Conservation (phyloP, 2,329 filamentous ascomycete genomes). For the Laburnicola sp. region DNA sequence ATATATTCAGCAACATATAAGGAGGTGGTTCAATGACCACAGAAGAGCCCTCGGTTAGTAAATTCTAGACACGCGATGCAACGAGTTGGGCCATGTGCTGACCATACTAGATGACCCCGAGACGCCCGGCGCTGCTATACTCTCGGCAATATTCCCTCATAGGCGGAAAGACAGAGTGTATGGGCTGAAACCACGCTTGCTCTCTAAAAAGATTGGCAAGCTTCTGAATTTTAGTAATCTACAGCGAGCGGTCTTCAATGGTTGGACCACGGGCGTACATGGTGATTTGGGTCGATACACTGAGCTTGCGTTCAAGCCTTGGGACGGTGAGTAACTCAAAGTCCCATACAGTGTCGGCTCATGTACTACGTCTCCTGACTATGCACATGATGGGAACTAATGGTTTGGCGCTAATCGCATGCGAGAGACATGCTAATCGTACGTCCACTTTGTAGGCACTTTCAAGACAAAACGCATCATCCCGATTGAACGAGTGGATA, state of each 20-base stretch:
- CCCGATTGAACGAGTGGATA: conserved; percentile 74
- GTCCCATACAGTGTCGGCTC: too few relatives aligned
- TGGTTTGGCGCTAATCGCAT: too few relatives aligned
- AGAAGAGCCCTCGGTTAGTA: conserved; percentile 53
- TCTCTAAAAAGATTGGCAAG: conserved; percentile 70
- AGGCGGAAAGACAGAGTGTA: conserved; percentile 78
- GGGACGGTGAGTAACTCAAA: conserved; percentile 49
- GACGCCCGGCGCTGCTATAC: conserved; percentile 64
- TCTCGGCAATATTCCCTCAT: conserved; percentile 77
- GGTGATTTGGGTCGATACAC: conserved; percentile 75
- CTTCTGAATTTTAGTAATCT: conserved; percentile 66
- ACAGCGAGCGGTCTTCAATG: conserved; percentile 63
- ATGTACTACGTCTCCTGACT: too few relatives aligned
- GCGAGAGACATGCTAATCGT: neutral
- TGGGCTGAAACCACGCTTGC: conserved; percentile 61
- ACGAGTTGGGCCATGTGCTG: neutral
- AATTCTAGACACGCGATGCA: neutral
- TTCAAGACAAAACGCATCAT: conserved; percentile 40
- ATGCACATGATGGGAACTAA: too few relatives aligned
- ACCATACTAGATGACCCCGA: conserved; percentile 52
- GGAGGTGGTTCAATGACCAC: conserved; percentile 71
- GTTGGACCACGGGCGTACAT: conserved; percentile 61
- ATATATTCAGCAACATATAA: conserved; percentile 48
- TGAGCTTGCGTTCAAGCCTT: conserved; percentile 63
- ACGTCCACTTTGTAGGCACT: conserved; percentile 22